Conservation (phyloP, 371 early-diverging fungal species). For the Mucor sp. region DNA sequence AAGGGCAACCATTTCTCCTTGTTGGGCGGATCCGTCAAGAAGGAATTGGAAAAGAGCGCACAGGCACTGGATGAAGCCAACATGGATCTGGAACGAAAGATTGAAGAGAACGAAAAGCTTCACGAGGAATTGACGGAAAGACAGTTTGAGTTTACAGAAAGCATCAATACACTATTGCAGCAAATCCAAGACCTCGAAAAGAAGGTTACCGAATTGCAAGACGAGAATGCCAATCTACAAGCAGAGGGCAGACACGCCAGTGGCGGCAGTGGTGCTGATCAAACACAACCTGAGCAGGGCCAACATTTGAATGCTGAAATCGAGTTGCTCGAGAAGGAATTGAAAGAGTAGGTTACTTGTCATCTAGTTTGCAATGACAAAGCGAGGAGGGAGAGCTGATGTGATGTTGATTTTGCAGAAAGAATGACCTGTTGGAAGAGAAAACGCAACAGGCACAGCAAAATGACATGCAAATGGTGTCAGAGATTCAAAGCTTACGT, state of each 20-base stretch:
- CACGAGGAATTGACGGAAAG: conserved; percentile 12
- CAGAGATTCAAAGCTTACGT: conserved; percentile 46
- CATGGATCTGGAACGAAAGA: conserved; percentile 57
- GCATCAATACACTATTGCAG: conserved; percentile 49
- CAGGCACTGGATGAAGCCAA: conserved; percentile 56
- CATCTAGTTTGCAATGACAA: not conserved
- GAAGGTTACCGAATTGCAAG: conserved; percentile 50
- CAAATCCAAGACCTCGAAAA: conserved; percentile 62
- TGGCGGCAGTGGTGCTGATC: not conserved
- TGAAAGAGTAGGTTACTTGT: conserved; percentile 30
- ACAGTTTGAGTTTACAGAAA: conserved; percentile 36
- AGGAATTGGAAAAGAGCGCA: conserved; percentile 61
- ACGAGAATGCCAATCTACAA: conserved; percentile 39
- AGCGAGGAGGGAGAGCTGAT: not conserved
- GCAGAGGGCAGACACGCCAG: not conserved
- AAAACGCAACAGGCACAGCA: conserved; percentile 32
- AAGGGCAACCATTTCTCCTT: conserved; percentile 53
- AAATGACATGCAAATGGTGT: conserved; percentile 32
- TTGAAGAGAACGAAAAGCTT: conserved; percentile 61
- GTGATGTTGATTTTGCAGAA: conserved; percentile 22
- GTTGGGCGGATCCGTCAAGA: conserved; percentile 62
- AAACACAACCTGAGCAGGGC: not conserved
- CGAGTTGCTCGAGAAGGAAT: conserved; percentile 24
- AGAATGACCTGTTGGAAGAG: conserved; percentile 29
- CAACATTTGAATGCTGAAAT: conserved; percentile 17